phyloP scores from a whole-genome alignment of 345 rosid species.

The Zanthoxylum bungeanum region DNA sequence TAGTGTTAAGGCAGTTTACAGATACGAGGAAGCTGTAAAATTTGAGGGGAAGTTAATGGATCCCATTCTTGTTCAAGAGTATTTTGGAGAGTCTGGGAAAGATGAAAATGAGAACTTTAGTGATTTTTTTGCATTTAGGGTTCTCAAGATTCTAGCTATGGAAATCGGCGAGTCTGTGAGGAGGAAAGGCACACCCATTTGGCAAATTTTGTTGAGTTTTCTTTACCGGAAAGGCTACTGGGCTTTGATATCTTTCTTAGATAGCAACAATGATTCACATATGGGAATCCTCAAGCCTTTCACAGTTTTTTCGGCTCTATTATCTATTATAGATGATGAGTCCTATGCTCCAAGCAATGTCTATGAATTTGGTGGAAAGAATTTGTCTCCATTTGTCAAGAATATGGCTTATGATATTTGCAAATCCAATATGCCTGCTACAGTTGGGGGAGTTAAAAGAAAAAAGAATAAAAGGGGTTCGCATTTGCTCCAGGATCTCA shows the following conservation, averaged over 20 bases:
- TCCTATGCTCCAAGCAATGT: constrained; percentile 13
- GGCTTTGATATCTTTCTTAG: constrained; percentile 57
- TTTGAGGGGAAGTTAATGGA: constrained; percentile 31
- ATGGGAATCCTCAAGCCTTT: constrained; percentile 78
- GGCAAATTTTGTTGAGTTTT: constrained; percentile 75
- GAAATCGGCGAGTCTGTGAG: constrained; percentile 47
- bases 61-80: constrained; percentile 50
- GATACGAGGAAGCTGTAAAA: constrained; percentile 31
- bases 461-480: constrained; percentile 36
- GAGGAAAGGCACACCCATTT: constrained; percentile 49
- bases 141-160: constrained; percentile 46
- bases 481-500: constrained; percentile 38
- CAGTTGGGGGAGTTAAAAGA: constrained; percentile 26
- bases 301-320: constrained; percentile 58
- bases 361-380: constrained; percentile 12
- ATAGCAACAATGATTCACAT: constrained; percentile 34
- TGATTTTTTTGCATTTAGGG: constrained; percentile 58
- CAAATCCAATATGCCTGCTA: constrained; percentile 12
- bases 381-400: constrained; percentile 12
- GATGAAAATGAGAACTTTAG: constrained; percentile 27
- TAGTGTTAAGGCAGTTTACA: constrained; percentile 49
- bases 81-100: constrained; percentile 22
- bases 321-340: constrained; percentile 38
- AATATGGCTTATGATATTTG: constrained; percentile 12
- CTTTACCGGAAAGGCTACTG: constrained; percentile 64